Evolutionary conservation across 2,329 filamentous ascomycete genomes (phyloP).

Genomic region (Aspergillus tamarii): DNA sequence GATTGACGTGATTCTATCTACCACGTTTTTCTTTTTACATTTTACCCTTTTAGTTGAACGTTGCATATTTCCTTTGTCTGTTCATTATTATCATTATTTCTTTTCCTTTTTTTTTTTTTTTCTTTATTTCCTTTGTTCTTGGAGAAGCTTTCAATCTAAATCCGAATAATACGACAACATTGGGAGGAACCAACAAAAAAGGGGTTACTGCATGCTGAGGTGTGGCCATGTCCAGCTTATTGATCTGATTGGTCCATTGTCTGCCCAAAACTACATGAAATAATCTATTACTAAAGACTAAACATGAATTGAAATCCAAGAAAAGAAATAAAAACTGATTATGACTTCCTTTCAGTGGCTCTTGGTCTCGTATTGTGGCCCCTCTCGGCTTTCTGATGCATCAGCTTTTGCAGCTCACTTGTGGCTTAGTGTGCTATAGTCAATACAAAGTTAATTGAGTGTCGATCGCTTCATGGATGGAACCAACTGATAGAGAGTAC

Average conservation of each 20-base stretch:
- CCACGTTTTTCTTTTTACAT: conserved; percentile 5
- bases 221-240: conserved; percentile 16
- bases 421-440: conserved; percentile 5
- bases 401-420: conserved; percentile 1
- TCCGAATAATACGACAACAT: conserved; percentile 22
- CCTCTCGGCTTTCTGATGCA: conserved; percentile 5
- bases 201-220: conserved; percentile 22
- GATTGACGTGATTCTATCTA: conserved; percentile 7
- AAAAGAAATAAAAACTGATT: conserved; percentile 5
- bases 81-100: neutral
- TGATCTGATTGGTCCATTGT: conserved; percentile 24
- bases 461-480: conserved; percentile 1
- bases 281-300: conserved; percentile 20
- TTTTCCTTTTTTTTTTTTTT: conserved; percentile 8
- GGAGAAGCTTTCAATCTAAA: conserved; percentile 16
- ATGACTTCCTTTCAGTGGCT: neutral
- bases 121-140: conserved; percentile 10
- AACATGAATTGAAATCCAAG: conserved; percentile 13
- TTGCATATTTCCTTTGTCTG: conserved; percentile 9
- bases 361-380: neutral
- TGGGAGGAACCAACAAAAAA: conserved; percentile 15
- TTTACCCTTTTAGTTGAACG: conserved; percentile 1
- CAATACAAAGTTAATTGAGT: conserved; percentile 5
- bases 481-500: too few relatives aligned
- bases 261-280: conserved; percentile 18